Base-by-base conservation (phyloP, 371 early-diverging fungal species). In the Phascolomyces articulosus region DNA sequence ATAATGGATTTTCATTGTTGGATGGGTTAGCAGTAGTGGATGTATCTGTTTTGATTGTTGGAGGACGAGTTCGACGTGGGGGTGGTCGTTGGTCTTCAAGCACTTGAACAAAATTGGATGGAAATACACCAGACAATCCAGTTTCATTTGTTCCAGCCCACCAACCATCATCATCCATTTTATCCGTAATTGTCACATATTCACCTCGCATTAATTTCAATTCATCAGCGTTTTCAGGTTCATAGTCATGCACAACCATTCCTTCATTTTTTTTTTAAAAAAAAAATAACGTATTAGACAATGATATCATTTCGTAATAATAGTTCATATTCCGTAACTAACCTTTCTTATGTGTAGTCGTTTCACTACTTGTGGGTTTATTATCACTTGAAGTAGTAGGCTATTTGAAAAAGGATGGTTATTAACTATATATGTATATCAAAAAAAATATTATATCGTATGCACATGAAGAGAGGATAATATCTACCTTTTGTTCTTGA, bases 71-170 rank as follows among this genome's bases (percentile, higher is more conserved):
- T 21, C 82, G 79, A 62, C 75, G 63, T 1, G 80, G 79, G 9
- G 76, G 77, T 6, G 66, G 64, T 7, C 62, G 65, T 26, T 85
- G 75, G 40, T 77, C 73, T 54, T 77, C 79, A 31, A 88, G 59
- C 47, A 83, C 73, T 65, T 84, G 75, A 11, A 87, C 85, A 77
- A 83, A 88, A 56, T 84, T 84, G 34, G 85, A 74, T 16, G 89
- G 89, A 55, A 88, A 88, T 26, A 85, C 65, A 20, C 89, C 89
- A 18, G 65, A 64, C 7, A 71, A 60, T 16, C 85, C 85, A 13
- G 72, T 68, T 56, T 88, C 87, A 58, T 82, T 84, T 29, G 68
- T 74, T 21, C 89, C 89, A 53, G 68, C 71, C 86, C 85, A 87
- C 89, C 89, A 88, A 11, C 85, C 87, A 55, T 80, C 79, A 58